Evolutionary conservation across 2,329 filamentous ascomycete genomes (phyloP), one percentile per base, ranked within the genome.

Genomic region (Cladorrhinum sp.): DNA sequence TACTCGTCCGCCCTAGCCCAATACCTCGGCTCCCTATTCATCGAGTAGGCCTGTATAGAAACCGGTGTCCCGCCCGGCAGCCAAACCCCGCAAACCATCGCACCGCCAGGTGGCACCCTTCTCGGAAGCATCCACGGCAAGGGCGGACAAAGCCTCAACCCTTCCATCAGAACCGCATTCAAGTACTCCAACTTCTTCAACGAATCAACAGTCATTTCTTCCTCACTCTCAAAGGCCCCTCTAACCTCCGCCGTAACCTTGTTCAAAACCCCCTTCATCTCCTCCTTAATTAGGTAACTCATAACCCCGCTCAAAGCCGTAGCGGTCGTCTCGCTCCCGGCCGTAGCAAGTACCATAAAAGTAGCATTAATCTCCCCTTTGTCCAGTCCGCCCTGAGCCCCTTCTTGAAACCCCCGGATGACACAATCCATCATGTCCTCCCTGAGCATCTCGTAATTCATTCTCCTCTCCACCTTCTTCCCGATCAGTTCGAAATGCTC

Each of bases 321-420:
- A 0, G 79, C 77, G 1, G 79, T 81, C 4, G 80, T 83, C 67
- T 82, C 80, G 12, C 76, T 78, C 5, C 80, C 79, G 3, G 79
- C 79, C 10, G 77, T 67, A 23, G 81, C 70, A 2, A 76, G 64
- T 8, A 70, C 59, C 22, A 62, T 53, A 48, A 60, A 60, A 32
- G 61, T 64, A 16, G 41, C 50, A 48, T 64, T 60, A 24, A 64
- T 57, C 60, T 59, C 53, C 48, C 50, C 62, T 1, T 62, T 25
- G 8, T 51, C 58, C n/a, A 45, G 41, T 45, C 41, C 41, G n/a
- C 18, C 41, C 16, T 45, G 18, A 13, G 18, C 41, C 25, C 45
- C 50, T 16, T 48, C 22, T n/a, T 59, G 45, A n/a, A n/a, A n/a
- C 23, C 48, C 50, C 23, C 18, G 32, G 45, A 38, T 54, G 20